Evolutionary conservation across 2,329 filamentous ascomycete species (phyloP).

Genomic region (Epichloe gansuensis): DNA sequence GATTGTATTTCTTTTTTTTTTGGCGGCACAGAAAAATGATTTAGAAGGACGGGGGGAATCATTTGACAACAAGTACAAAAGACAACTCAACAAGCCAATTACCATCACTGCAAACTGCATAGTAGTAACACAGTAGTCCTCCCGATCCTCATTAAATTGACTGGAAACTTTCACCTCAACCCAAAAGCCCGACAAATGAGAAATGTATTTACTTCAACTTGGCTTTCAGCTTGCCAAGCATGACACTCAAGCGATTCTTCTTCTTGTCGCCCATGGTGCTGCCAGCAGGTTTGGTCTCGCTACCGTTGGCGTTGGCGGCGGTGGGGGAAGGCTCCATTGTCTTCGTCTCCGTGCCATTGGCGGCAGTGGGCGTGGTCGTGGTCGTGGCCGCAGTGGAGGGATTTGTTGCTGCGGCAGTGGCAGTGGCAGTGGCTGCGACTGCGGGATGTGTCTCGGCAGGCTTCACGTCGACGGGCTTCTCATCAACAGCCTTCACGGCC

Average conservation of each 20-base stretch:
- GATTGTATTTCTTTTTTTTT: not conserved
- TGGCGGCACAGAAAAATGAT: not conserved
- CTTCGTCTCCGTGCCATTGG: conserved; percentile 13
- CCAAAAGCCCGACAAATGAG: conserved; percentile 1
- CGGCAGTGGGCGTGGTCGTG: conserved; percentile 8
- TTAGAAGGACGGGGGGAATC: conserved; percentile 23
- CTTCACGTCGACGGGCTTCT: not conserved
- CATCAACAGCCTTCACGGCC: not conserved
- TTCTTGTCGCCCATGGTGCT: conserved; percentile 46
- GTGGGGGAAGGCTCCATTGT: conserved; percentile 6
- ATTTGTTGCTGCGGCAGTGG: not conserved
- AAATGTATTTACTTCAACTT: conserved; percentile 23
- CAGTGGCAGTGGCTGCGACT: not conserved
- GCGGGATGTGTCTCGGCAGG: not conserved
- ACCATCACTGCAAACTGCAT: conserved; percentile 13
- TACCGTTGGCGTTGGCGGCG: not conserved
- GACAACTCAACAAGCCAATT: conserved; percentile 22
- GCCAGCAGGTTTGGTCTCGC: conserved; percentile 11
- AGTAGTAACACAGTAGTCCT: conserved; percentile 7
- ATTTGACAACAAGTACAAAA: conserved; percentile 23
- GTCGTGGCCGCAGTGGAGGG: conserved; percentile 7
- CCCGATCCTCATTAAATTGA: conserved; percentile 4
- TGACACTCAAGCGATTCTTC: conserved; percentile 49
- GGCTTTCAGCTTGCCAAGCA: conserved; percentile 45
- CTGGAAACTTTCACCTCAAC: conserved; percentile 8